Percentiles rank a stretch among this genome's conserved stretches.
Conservation (phyloP, 139 green algal genomes). For the Closterium sp. region DNA sequence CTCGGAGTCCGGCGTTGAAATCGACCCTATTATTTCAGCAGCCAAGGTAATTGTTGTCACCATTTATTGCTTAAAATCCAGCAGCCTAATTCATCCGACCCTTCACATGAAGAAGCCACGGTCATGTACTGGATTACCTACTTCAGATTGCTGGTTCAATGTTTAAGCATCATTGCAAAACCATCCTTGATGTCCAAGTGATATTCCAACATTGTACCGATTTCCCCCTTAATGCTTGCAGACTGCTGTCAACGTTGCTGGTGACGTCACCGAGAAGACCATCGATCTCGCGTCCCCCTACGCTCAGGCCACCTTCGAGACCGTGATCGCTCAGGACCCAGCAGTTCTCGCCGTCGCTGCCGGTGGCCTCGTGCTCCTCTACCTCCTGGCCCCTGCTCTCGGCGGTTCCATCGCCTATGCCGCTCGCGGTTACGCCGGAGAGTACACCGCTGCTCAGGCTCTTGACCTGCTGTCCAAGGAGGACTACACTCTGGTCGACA, state of each 20-base stretch:
- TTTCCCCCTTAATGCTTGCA: neutral
- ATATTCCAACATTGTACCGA: no score
- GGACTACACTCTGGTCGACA: constrained; percentile 40
- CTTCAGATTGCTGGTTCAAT: no score
- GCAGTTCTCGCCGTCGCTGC: constrained; percentile 17
- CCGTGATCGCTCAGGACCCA: constrained; percentile 22
- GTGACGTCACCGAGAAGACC: neutral
- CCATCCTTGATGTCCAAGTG: no score
- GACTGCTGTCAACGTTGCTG: constrained; percentile 6
- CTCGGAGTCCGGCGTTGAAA: constrained; percentile 18
- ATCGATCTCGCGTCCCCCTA: constrained; percentile 18
- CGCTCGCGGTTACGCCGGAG: constrained; percentile 16
- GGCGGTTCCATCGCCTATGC: constrained; percentile 3
- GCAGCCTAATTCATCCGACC: no score
- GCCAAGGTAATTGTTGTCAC: neutral
- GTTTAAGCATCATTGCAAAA: no score
- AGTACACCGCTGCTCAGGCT: constrained; percentile 25
- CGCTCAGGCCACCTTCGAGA: constrained; percentile 29
- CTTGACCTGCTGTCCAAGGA: constrained; percentile 26
- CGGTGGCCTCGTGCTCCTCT: constrained; percentile 34
- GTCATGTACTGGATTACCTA: no score
- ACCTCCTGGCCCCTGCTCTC: constrained; percentile 35
- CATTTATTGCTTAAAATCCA: neutral
- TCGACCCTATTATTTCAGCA: constrained; percentile 4
- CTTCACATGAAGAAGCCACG: no score